phyloP scores from a whole-genome alignment of 495 filamentous ascomycete genomes.

The Neurospora intermedia region DNA sequence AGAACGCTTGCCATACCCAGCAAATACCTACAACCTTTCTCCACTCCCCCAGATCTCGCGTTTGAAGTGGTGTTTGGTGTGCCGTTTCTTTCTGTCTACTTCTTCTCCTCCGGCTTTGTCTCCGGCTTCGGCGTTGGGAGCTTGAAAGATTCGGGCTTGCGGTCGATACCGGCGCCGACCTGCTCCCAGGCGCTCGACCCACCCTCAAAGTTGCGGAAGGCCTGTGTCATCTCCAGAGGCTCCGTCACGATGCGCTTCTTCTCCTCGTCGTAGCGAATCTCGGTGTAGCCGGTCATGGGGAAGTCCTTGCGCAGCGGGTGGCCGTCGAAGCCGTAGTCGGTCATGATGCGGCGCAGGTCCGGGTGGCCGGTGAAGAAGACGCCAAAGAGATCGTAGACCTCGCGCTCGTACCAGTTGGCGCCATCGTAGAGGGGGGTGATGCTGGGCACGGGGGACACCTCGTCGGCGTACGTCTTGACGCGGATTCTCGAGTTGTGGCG shows the following conservation, averaged over 20 bases:
- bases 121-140: conserved; percentile 92
- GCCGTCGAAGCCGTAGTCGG: conserved; percentile 98
- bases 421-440: conserved; percentile 80
- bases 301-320: conserved; percentile 98
- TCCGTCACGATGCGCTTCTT: conserved; percentile 99
- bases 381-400: conserved; percentile 95
- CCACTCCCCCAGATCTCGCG: background rate
- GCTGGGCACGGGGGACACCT: conserved; percentile 88
- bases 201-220: conserved; percentile 97
- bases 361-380: conserved; percentile 95
- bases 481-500: conserved; percentile 93
- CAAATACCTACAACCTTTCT: conserved; percentile 16
- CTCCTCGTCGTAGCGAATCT: conserved; percentile 96
- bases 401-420: conserved; percentile 97
- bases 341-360: conserved; percentile 97
- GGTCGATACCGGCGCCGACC: conserved; percentile 69
- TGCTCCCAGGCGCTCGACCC: conserved; percentile 80
- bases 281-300: conserved; percentile 95
- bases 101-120: conserved; percentile 85
- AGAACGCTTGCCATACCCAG: conserved; percentile 4
- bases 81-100: conserved; percentile 38
- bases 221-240: conserved; percentile 93
- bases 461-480: conserved; percentile 98
- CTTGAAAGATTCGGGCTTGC: conserved; percentile 84
- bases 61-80: background rate